Conservation (phyloP, 306 rosid genomes). For the Trichosanthes truncata region DNA sequence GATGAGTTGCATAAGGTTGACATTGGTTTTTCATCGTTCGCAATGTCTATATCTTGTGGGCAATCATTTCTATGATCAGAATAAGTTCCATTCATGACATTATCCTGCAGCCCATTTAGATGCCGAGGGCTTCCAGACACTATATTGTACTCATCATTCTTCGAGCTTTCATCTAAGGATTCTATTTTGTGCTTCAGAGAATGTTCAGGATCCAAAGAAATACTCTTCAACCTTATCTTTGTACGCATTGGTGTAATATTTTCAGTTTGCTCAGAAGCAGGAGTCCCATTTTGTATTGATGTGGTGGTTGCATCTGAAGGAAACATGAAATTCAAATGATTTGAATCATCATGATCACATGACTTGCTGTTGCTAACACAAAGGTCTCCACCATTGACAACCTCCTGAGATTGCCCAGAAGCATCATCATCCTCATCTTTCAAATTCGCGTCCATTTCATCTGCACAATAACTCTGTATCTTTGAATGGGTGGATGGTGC, state of each 20-base stretch:
- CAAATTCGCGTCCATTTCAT: slow-evolving; percentile 26
- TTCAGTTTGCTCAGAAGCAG: slow-evolving; percentile 33
- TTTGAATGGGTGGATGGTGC: slow-evolving; percentile 22
- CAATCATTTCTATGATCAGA: slow-evolving; percentile 36
- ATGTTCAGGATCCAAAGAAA: slow-evolving; percentile 43
- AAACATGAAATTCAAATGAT: slow-evolving; percentile 25
- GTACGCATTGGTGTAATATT: slow-evolving; percentile 36
- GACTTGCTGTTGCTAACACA: slow-evolving; percentile 29
- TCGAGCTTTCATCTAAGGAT: slow-evolving; percentile 28
- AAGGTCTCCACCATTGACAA: slow-evolving; percentile 26
- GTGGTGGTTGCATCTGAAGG: slow-evolving; percentile 27
- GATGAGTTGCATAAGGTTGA: neutral
- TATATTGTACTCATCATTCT: slow-evolving; percentile 27
- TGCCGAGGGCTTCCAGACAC: slow-evolving; percentile 25
- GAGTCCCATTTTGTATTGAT: slow-evolving; percentile 20
- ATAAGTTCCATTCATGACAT: slow-evolving; percentile 17
- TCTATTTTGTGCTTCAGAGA: slow-evolving; percentile 43
- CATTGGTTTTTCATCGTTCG: slow-evolving; percentile 20
- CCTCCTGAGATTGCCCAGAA: slow-evolving; percentile 27
- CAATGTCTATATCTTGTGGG: slow-evolving; percentile 29
- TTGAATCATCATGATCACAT: slow-evolving; percentile 34
- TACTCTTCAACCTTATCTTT: slow-evolving; percentile 51
- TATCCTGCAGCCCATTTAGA: slow-evolving; percentile 27
- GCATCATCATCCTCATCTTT: slow-evolving; percentile 22
- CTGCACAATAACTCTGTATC: slow-evolving; percentile 24